Base-by-base conservation (phyloP, 352 stramenopile genomes). In the Albugo laibachii region DNA sequence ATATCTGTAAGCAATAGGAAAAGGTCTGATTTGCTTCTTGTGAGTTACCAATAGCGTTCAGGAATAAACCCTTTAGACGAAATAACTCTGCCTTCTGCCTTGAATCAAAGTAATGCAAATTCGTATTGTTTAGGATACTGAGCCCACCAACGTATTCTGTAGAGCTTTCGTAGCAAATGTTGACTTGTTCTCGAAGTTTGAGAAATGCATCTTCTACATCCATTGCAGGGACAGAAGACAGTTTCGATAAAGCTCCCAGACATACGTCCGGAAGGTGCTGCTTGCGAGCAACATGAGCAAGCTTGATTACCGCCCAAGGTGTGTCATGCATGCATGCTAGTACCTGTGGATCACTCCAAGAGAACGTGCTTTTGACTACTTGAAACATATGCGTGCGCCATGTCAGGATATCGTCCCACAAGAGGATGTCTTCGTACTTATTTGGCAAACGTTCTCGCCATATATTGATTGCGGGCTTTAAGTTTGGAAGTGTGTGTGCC, bases 381-480 rank as follows among this genome's bases (percentile, higher is more conserved):
- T 88, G 66, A 61, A 95, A 94, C 70, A 96, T 93, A 67, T 96
- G 83, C 41, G 78, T 83, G 18, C 86, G 70, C 86, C 86, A 96
- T 47, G 80, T 95, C 15, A 96, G 60, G 31, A 96, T 89, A 47
- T 95, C 81, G 51, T 95, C 85, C 86, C 86, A 96, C 11, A 93
- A 57, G 47, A 93, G 56, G 59, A 95, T 88, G 12, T 79, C 77
- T 34, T 96, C 86, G 80, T 85, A 95, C 56, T 92, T 92, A 61
- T 96, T 96, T 10, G 85, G 85, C 41, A 96, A 60, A 1, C 86
- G 80, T 54, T 95, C 83, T 39, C 84, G 64, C 86, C 86, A 96
- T 44, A 80, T 93, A 64, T 92, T 92, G 57, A 95, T 91, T 16
- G 71, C 83, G 20, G 80, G 72, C 54, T 94, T 94, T 31, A 95